Conservation (phyloP, 2,329 filamentous ascomycete species). For the Monascus ruber region DNA sequence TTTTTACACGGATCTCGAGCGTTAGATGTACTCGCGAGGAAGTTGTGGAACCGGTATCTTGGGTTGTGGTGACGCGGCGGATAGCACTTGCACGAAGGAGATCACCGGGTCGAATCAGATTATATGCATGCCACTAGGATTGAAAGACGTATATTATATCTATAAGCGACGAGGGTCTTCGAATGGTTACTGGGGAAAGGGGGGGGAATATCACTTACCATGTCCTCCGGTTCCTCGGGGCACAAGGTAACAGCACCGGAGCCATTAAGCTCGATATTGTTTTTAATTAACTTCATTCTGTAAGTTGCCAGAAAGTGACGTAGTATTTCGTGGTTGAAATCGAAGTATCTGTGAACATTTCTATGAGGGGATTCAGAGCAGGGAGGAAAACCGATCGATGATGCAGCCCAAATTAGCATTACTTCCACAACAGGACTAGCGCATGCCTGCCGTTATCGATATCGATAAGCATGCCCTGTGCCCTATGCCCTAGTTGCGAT, state of each 20-base stretch:
- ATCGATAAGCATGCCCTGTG: too few relatives aligned
- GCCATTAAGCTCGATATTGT: conserved; percentile 55
- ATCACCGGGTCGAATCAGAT: conserved; percentile 57
- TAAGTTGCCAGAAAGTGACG: background rate
- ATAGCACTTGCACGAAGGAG: conserved; percentile 55
- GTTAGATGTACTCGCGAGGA: conserved; percentile 54
- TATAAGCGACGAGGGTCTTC: conserved; percentile 2
- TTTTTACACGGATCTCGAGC: conserved; percentile 54
- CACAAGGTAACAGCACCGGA: conserved; percentile 54
- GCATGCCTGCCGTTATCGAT: too few relatives aligned
- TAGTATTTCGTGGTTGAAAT: too few relatives aligned
- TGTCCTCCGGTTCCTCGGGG: conserved; percentile 64
- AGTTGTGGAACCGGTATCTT: conserved; percentile 48
- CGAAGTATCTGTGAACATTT: too few relatives aligned
- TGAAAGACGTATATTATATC: background rate
- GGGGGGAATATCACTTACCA: conserved; percentile 37
- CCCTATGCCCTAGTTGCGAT: too few relatives aligned
- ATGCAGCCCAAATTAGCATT: too few relatives aligned
- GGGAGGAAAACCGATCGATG: too few relatives aligned
- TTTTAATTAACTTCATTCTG: conserved; percentile 55
- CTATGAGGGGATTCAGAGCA: too few relatives aligned
- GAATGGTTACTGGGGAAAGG: conserved; percentile 2
- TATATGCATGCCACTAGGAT: conserved; percentile 60
- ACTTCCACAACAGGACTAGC: too few relatives aligned
- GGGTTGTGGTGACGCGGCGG: conserved; percentile 52